Conservation (phyloP, 345 rosid genomes). For the Erysimum cheiranthoides region DNA sequence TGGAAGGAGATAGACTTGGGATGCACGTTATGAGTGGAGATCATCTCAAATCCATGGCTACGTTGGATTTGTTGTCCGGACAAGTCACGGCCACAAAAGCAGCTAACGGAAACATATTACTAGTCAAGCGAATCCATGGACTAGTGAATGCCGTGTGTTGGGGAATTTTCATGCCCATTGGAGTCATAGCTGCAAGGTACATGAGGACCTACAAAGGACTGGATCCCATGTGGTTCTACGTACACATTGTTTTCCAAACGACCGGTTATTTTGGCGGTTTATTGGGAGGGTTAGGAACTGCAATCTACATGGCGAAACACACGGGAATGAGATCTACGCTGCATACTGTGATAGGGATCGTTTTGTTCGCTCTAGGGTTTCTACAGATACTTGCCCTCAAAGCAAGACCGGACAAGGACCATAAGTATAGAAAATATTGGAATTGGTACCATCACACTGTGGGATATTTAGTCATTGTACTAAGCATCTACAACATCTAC, state of each 20-base stretch:
- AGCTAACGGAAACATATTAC: no score
- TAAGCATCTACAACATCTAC: not conserved
- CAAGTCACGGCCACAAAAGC: no score
- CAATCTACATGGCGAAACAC: not conserved
- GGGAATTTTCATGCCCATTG: not conserved
- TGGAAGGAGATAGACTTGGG: no score
- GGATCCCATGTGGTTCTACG: not conserved
- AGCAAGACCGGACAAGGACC: no score
- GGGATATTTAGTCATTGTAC: not conserved
- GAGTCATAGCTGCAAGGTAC: not conserved
- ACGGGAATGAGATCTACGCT: not conserved
- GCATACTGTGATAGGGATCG: not conserved
- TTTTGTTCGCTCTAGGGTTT: no score
- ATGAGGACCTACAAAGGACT: not conserved
- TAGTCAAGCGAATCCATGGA: not conserved
- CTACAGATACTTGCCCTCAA: no score
- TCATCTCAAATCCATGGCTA: no score
- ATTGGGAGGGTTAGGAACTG: not conserved
- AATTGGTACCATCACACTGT: no score
- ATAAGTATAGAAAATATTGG: no score
- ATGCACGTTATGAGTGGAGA: no score
- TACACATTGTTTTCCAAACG: not conserved
- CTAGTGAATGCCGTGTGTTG: not conserved
- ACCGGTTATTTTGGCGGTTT: not conserved
- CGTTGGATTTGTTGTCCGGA: no score